Evolutionary conservation across 805 yeast genomes (phyloP).

Genomic region (Kazachstania bromeliacearum): DNA sequence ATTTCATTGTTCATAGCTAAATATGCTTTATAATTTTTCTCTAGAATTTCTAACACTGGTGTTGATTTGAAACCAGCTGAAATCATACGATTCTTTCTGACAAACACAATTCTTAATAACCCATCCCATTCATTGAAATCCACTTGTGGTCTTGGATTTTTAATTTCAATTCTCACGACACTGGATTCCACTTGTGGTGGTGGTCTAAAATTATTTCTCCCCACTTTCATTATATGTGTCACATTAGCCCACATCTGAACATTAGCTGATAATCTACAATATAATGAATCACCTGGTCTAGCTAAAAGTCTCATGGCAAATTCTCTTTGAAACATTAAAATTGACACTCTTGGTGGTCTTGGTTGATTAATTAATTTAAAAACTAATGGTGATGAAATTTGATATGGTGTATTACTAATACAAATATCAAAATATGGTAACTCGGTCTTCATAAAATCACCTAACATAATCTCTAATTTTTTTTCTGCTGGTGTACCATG

Average conservation of each 20-base stretch:
- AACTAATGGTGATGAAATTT: slow-evolving; percentile 92
- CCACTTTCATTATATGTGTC: slow-evolving; percentile 96
- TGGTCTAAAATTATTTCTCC: slow-evolving; percentile 91
- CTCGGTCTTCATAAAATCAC: slow-evolving; percentile 94
- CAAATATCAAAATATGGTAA: slow-evolving; percentile 92
- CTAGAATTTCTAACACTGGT: slow-evolving; percentile 71
- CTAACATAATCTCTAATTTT: slow-evolving; percentile 82
- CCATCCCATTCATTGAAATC: slow-evolving; percentile 98
- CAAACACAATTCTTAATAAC: slow-evolving; percentile 78
- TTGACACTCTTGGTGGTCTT: slow-evolving; percentile 87
- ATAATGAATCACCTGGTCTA: slow-evolving; percentile 89
- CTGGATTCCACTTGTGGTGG: slow-evolving; percentile 98
- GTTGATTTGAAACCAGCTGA: slow-evolving; percentile 85
- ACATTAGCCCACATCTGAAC: slow-evolving; percentile 99
- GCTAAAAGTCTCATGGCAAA: slow-evolving; percentile 90
- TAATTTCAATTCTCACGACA: slow-evolving; percentile 88
- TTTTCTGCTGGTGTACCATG: slow-evolving; percentile 93
- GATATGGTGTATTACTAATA: slow-evolving; percentile 95
- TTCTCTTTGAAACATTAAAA: slow-evolving; percentile 96
- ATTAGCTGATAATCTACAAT: slow-evolving; percentile 89
- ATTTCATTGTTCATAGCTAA: slow-evolving; percentile 42
- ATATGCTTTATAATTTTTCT: slow-evolving; percentile 77
- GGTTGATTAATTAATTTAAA: slow-evolving; percentile 87
- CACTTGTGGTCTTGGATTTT: slow-evolving; percentile 85
- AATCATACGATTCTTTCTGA: slow-evolving; percentile 85